These are phyloP conservation scores for Calocybe gambosa DNA, from an alignment of 1,284 basidiomycete species.

Conservation along the genomic window DNA sequence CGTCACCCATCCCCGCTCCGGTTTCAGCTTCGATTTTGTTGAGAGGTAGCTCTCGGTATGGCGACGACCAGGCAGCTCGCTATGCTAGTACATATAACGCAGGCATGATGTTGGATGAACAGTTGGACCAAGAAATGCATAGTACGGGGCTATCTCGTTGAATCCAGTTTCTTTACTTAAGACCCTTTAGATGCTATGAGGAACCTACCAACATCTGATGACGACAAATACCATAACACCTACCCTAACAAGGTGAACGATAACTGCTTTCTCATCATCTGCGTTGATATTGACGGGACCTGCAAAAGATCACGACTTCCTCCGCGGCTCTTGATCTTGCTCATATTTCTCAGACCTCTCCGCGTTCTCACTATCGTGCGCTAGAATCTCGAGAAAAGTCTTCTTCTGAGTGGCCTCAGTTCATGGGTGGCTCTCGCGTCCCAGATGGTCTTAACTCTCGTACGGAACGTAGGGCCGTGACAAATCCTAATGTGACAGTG, in stretches of 20 bases:
- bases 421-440: constrained; percentile 55
- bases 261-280: background rate
- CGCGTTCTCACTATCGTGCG: constrained; percentile 56
- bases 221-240: constrained; percentile 71
- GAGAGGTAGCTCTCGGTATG: constrained; percentile 40
- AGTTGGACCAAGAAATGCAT: constrained; percentile 86
- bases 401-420: constrained; percentile 93
- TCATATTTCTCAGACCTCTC: constrained; percentile 77
- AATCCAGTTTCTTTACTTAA: background rate
- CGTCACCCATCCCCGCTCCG: constrained; percentile 45
- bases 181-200: constrained; percentile 71
- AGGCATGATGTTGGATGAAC: constrained; percentile 85
- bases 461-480: constrained; percentile 59
- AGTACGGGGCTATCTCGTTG: constrained; percentile 43
- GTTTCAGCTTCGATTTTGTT: constrained; percentile 46
- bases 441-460: constrained; percentile 50
- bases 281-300: constrained; percentile 4
- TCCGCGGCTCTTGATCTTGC: constrained; percentile 92
- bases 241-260: constrained; percentile 61
- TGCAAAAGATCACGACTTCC: constrained; percentile 69
- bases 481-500: constrained; percentile 64
- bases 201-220: constrained; percentile 87
- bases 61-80: constrained; percentile 47
- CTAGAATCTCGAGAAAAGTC: constrained; percentile 64
- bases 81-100: constrained; percentile 65